Evolutionary conservation across 805 yeast species (phyloP).

Genomic region (Wickerhamomyces xylosicus): DNA sequence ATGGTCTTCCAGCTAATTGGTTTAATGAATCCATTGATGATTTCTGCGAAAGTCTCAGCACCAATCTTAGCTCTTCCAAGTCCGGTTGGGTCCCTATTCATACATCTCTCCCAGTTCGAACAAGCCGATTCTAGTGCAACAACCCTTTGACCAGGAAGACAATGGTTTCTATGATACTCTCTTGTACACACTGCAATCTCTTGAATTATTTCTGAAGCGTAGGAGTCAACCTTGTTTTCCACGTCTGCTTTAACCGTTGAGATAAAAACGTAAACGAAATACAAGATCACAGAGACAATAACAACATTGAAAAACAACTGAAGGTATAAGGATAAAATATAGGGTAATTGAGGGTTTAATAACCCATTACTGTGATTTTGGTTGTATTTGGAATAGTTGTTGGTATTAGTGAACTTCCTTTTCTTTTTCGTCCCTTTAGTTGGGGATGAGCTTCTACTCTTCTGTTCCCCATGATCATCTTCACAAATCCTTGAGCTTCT

Average conservation of each 20-base stretch:
- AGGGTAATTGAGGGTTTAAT: conserved; percentile 41
- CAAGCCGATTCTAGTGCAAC: conserved; percentile 72
- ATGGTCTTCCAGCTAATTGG: conserved; percentile 66
- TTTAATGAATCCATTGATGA: conserved; percentile 63
- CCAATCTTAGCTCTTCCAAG: conserved; percentile 63
- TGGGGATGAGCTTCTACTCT: neutral
- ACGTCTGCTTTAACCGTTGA: conserved; percentile 59
- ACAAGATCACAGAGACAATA: conserved; percentile 40
- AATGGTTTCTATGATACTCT: conserved; percentile 62
- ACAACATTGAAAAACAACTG: conserved; percentile 51
- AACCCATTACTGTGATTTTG: conserved; percentile 1
- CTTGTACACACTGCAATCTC: conserved; percentile 62
- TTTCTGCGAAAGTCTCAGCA: conserved; percentile 78
- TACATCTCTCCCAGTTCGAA: conserved; percentile 68
- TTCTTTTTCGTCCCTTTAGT: neutral
- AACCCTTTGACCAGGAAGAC: conserved; percentile 52
- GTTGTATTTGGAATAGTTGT: no score
- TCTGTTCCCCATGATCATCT: neutral
- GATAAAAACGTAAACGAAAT: conserved; percentile 39
- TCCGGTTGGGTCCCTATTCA: conserved; percentile 63
- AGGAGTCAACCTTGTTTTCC: conserved; percentile 52
- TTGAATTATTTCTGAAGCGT: conserved; percentile 46
- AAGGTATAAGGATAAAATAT: conserved; percentile 47
- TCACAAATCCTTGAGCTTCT: no score
- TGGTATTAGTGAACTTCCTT: no score